Conservation (phyloP, 352 stramenopile species). For the Phytopythium cucurbitacearum region DNA sequence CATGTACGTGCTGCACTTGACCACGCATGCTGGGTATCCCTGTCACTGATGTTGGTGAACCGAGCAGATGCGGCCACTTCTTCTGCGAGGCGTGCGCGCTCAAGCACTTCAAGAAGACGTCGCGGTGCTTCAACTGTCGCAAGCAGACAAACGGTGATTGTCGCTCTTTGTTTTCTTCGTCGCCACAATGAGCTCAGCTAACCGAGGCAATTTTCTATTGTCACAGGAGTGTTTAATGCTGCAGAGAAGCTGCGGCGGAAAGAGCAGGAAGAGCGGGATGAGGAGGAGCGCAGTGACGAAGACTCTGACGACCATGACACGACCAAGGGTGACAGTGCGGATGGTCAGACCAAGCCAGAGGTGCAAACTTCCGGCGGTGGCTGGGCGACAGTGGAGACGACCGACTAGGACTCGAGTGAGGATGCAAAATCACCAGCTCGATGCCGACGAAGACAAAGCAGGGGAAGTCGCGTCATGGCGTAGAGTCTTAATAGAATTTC, state of each 20-base stretch:
- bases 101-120: constrained; percentile 77
- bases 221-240: constrained; percentile 82
- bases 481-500: not conserved
- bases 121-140: constrained; percentile 91
- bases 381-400: not conserved
- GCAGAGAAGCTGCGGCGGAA: constrained; percentile 71
- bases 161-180: not conserved
- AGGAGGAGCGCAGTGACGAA: constrained; percentile 8
- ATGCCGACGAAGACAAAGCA: constrained; percentile 11
- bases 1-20: constrained; percentile 24
- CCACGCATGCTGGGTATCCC: not conserved
- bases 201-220: not conserved
- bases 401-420: not conserved
- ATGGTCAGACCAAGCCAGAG: too few species aligned
- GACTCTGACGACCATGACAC: not conserved
- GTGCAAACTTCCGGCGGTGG: not conserved
- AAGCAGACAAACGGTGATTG: constrained; percentile 90
- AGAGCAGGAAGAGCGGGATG: constrained; percentile 28
- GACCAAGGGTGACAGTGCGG: not conserved
- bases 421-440: not conserved
- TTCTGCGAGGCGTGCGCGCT: constrained; percentile 95
- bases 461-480: not conserved
- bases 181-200: not conserved
- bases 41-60: not conserved
- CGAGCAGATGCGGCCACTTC: constrained; percentile 90